Conservation (phyloP, 495 filamentous ascomycete genomes). For the Hypoxylon fragiforme region DNA sequence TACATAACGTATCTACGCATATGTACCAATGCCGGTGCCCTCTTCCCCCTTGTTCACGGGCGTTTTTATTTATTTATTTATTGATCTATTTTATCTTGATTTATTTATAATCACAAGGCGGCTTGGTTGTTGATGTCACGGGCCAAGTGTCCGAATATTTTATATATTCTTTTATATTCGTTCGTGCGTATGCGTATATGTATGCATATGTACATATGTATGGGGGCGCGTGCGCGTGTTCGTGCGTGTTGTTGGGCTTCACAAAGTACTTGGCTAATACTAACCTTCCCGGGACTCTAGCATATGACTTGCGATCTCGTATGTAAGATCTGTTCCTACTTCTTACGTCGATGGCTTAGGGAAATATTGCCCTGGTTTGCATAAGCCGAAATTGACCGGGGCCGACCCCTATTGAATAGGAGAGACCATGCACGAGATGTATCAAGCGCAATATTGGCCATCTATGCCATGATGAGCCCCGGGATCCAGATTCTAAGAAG, state of each 20-base stretch:
- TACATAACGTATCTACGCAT: constrained; percentile 34
- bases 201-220: constrained; percentile 13
- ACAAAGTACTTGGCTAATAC: constrained; percentile 32
- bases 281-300: constrained; percentile 56
- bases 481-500: constrained; percentile 70
- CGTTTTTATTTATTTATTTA: constrained; percentile 4
- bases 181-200: too few species aligned
- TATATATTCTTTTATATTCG: too few species aligned
- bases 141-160: constrained; percentile 23
- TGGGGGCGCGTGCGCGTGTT: constrained; percentile 22
- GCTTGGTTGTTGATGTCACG: constrained; percentile 27
- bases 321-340: constrained; percentile 61
- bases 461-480: constrained; percentile 96
- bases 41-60: constrained; percentile 22
- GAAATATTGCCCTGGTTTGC: constrained; percentile 27
- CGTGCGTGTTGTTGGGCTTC: constrained; percentile 32
- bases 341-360: constrained; percentile 49
- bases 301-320: constrained; percentile 99
- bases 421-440: constrained; percentile 95
- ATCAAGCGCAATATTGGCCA: constrained; percentile 99
- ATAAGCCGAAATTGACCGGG: constrained; percentile 39
- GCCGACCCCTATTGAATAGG: constrained; percentile 60
- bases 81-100: neutral
- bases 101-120: neutral
- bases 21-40: constrained; percentile 27